Percentiles rank a stretch among this genome's conserved stretches.
phyloP scores from a whole-genome alignment of 176 grass and related monocot genomes.

The Phoenix roebelenii region DNA sequence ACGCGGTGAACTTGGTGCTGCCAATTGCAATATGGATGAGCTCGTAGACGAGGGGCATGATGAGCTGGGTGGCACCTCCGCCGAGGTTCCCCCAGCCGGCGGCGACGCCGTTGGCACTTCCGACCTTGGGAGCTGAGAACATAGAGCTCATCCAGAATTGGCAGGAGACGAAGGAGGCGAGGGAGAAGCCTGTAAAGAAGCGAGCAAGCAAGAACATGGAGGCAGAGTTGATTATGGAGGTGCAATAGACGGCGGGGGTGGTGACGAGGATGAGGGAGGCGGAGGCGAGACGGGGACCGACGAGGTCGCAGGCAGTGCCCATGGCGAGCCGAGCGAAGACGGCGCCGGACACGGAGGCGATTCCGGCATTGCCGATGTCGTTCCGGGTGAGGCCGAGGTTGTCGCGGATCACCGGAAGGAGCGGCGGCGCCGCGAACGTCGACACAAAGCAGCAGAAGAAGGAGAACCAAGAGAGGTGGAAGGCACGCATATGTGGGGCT shows the following conservation, averaged over 20 bases:
- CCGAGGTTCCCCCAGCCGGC: conserved; percentile 94
- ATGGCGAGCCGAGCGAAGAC: conserved; percentile 87
- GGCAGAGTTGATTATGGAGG: conserved; percentile 48
- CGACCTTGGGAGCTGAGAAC: conserved; percentile 80
- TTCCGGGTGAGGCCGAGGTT: conserved; percentile 60
- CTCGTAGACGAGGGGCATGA: conserved; percentile 82
- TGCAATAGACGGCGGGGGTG: conserved; percentile 71
- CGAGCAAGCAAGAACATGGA: conserved; percentile 52
- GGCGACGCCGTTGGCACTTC: conserved; percentile 71
- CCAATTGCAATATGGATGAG: conserved; percentile 41
- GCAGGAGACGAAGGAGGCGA: conserved; percentile 84
- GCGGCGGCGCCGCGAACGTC: conserved; percentile 77
- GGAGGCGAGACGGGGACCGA: conserved; percentile 66
- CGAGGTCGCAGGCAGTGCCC: conserved; percentile 88
- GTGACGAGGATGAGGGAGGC: conserved; percentile 70
- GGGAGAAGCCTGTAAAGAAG: conserved; percentile 93
- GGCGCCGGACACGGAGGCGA: conserved; percentile 80
- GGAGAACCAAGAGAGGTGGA: conserved; percentile 97
- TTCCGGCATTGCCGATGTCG: conserved; percentile 91
- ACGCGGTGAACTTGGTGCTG: conserved; percentile 66
- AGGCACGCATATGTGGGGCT: conserved; percentile 76
- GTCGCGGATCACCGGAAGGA: conserved; percentile 76
- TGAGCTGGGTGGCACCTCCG: conserved; percentile 76
- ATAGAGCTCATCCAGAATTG: conserved; percentile 99
- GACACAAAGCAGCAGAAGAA: conserved; percentile 98